phyloP scores from a whole-genome alignment of 108 stramenopile genomes.

The Nitzschia palea region DNA sequence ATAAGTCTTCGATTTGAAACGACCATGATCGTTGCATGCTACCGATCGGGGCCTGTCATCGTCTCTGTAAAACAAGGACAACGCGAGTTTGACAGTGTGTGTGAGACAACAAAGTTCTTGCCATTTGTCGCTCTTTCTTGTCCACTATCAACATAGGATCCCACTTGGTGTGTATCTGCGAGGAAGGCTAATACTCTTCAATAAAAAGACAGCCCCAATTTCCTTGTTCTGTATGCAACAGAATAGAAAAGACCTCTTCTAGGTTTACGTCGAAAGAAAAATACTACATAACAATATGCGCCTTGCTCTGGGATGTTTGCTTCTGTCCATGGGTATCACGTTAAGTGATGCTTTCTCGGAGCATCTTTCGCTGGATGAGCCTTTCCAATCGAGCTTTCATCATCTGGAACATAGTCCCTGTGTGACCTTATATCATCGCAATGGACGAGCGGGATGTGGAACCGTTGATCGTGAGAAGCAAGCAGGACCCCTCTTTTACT shows the following conservation, averaged over 20 bases:
- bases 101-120: too few species aligned
- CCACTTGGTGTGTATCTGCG: too few species aligned
- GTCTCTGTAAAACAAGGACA: too few species aligned
- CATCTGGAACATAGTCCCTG: conserved; percentile 64
- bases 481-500: conserved; percentile 57
- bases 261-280: background rate
- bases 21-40: too few species aligned
- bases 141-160: too few species aligned
- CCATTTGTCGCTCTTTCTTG: too few species aligned
- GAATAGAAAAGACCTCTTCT: background rate
- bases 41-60: too few species aligned
- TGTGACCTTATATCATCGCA: conserved; percentile 68
- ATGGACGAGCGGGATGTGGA: conserved; percentile 81
- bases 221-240: too few species aligned
- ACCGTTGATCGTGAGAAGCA: conserved; percentile 53
- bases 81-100: too few species aligned
- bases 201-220: too few species aligned
- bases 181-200: too few species aligned
- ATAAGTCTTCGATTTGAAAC: too few species aligned
- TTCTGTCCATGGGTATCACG: background rate
- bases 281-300: background rate
- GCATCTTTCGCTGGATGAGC: conserved; percentile 43
- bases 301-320: background rate
- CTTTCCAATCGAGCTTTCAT: conserved; percentile 61
- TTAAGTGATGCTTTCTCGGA: background rate